Base-by-base conservation (phyloP, 73 alveolate species). In the Paramecium octaurelia region DNA sequence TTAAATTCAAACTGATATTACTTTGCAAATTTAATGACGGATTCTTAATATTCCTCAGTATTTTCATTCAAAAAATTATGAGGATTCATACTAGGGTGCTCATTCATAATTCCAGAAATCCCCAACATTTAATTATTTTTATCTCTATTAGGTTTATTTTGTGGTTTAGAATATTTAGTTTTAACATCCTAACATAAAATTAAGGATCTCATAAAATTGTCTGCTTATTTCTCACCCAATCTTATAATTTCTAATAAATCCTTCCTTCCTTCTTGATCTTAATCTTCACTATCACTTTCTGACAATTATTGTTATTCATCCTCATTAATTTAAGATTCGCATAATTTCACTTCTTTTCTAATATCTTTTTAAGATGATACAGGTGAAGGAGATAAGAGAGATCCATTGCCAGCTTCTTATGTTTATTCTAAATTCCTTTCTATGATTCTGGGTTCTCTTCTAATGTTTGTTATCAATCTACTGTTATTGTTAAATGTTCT, bases 181-280 rank as follows among this genome's bases (percentile, higher is more conserved):
- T 80, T 80, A 24, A 80, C 91, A 80, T 80, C 91, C n/a, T 80
- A 80, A 43, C 91, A 80, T 80, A 80, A 80, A 8, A 80, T 80
- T 14, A 80, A 20, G 11, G 91, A 40, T 80, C 73, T 80, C 91
- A 80, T 80, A 24, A 80, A 80, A 21, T 44, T 42, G 2, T 38
- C 54, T 10, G 75, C 69, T 14, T 80, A 21, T 14, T 31, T 24
- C 46, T 80, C 48, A 3, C 73, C 69, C 9, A 11, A 38, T 80
- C 48, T 80, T 1, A 80, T 80, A 0, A 42, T 29, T 5, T 80
- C 91, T 31, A 7, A 24, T 80, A 80, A 43, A 24, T 38, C 73
- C 21, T 43, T 80, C 44, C 91, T 80, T 24, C 29, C 75, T 16
- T 34, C 57, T 27, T 73, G 2, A 11, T 34, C 16, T 18, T 18